phyloP scores from a whole-genome alignment of 1,284 basidiomycete genomes.

The Sphaerobolus stellatus region DNA sequence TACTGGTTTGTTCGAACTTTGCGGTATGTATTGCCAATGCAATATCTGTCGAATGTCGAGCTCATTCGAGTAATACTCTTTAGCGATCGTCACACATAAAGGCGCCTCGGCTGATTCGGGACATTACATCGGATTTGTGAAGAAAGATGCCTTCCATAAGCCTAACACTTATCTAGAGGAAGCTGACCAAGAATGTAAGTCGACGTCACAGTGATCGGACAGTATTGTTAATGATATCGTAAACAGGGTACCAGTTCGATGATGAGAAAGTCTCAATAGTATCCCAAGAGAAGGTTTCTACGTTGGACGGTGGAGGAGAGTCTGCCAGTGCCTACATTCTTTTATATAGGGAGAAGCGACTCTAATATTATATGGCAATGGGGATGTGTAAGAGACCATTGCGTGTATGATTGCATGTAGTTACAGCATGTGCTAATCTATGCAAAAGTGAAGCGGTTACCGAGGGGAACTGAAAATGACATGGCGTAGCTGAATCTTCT shows the following conservation, averaged over 20 bases:
- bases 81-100: slow-evolving; percentile 95
- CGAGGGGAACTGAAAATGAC: too few relatives aligned
- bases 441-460: too few relatives aligned
- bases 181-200: slow-evolving; percentile 13
- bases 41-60: not conserved
- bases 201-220: slow-evolving; percentile 37
- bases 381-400: too few relatives aligned
- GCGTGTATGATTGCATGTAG: too few relatives aligned
- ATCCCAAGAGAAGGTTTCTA: slow-evolving; percentile 76
- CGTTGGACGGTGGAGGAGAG: slow-evolving; percentile 83
- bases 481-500: too few relatives aligned
- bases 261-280: slow-evolving; percentile 89
- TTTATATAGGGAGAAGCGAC: slow-evolving; percentile 66
- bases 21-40: slow-evolving; percentile 63
- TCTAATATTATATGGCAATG: slow-evolving; percentile 19
- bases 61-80: not conserved
- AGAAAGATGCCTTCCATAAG: slow-evolving; percentile 64
- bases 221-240: slow-evolving; percentile 39
- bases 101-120: slow-evolving; percentile 92
- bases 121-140: slow-evolving; percentile 91
- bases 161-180: slow-evolving; percentile 19
- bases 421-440: too few relatives aligned
- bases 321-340: slow-evolving; percentile 85
- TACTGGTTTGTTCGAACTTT: slow-evolving; percentile 82
- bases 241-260: slow-evolving; percentile 81